These are phyloP conservation scores for Botrytis sinoallii DNA, from an alignment of 2,329 filamentous ascomycete species.

Conservation along the genomic window DNA sequence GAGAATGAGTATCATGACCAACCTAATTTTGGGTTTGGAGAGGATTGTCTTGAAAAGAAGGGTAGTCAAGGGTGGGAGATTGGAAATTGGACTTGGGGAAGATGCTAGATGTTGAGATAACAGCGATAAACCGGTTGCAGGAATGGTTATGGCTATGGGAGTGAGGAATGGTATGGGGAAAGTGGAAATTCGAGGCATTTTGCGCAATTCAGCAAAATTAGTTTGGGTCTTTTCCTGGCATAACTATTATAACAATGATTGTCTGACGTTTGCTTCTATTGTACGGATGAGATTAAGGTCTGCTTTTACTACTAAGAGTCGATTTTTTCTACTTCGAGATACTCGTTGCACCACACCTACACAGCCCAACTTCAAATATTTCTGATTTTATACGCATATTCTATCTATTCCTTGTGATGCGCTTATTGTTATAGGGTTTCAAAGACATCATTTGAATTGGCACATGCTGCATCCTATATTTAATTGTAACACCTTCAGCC, in stretches of 20 bases:
- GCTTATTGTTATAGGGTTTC: background rate
- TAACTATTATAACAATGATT: background rate
- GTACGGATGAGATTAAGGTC: background rate
- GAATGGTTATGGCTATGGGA: background rate
- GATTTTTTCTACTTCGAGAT: background rate
- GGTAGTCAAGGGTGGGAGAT: background rate
- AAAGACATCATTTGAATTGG: background rate
- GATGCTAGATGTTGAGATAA: background rate
- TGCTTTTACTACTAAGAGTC: background rate
- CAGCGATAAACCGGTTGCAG: background rate
- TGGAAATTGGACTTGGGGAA: constrained; percentile 5
- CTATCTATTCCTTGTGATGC: background rate
- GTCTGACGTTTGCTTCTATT: background rate
- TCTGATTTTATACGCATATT: background rate
- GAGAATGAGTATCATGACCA: constrained; percentile 34
- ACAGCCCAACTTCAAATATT: background rate
- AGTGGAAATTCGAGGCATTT: background rate
- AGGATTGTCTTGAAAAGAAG: background rate
- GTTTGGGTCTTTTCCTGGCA: background rate
- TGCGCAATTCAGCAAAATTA: background rate
- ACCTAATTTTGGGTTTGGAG: constrained; percentile 29
- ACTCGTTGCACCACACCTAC: background rate
- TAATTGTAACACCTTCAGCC: background rate
- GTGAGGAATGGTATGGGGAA: background rate
- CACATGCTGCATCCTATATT: background rate